These are phyloP conservation scores for Beauveria sp. DNA, from an alignment of 2,329 filamentous ascomycete genomes.

Conservation along the genomic window DNA sequence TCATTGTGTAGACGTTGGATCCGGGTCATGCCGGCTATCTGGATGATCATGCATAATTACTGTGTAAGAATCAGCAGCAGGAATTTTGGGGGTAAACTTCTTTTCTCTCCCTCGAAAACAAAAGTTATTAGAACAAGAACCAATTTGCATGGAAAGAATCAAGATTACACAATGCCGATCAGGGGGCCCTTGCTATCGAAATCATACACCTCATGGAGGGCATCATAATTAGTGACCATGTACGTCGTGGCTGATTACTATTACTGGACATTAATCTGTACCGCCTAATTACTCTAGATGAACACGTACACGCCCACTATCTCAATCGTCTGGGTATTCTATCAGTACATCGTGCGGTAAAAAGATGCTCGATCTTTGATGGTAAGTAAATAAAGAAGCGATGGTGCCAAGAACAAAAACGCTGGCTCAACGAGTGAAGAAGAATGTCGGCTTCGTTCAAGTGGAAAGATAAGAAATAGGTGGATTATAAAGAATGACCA, in stretches of 20 bases:
- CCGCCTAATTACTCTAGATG: conserved; percentile 9
- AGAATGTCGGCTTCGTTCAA: not conserved
- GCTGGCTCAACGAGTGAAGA: conserved; percentile 8
- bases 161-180: too few relatives aligned
- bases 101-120: not conserved
- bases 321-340: conserved; percentile 5
- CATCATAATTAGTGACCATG: not conserved
- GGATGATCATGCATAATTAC: not conserved
- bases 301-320: not conserved
- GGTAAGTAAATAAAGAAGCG: conserved; percentile 1
- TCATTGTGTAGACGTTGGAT: not conserved
- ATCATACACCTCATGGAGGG: not conserved
- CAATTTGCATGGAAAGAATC: too few relatives aligned
- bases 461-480: not conserved
- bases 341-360: conserved; percentile 9
- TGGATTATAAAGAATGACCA: not conserved
- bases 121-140: not conserved
- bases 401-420: conserved; percentile 4
- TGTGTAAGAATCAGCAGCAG: not conserved
- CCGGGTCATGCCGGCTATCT: conserved; percentile 5
- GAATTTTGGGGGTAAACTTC: too few relatives aligned
- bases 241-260: not conserved
- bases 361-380: not conserved
- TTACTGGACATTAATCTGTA: conserved; percentile 9
- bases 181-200: not conserved